phyloP scores from a whole-genome alignment of 208 protist genomes.

The Trypanosomatidae sp. region DNA sequence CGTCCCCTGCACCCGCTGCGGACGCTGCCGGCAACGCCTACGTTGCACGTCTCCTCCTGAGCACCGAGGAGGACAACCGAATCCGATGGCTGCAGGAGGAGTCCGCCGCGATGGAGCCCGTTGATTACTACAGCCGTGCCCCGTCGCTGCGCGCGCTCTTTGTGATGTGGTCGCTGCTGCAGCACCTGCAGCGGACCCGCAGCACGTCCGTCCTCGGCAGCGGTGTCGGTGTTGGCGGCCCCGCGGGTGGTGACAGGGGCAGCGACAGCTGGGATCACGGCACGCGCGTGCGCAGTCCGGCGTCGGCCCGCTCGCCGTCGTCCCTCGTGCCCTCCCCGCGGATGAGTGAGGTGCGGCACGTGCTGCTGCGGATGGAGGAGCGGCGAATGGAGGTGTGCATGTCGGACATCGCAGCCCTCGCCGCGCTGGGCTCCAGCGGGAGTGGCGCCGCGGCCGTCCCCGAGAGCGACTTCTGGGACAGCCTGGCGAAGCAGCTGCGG shows the following conservation, averaged over 20 bases:
- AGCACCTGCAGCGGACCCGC: constrained; percentile 17
- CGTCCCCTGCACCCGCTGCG: not conserved
- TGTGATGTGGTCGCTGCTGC: constrained; percentile 45
- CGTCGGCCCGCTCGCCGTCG: constrained; percentile 7
- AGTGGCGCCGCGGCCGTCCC: constrained; percentile 9
- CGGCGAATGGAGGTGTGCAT: constrained; percentile 28
- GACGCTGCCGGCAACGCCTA: constrained; percentile 1
- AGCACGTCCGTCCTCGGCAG: not conserved
- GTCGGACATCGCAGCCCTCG: constrained; percentile 30
- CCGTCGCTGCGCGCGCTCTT: constrained; percentile 74
- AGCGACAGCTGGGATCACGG: too few species aligned
- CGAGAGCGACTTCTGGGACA: constrained; percentile 20
- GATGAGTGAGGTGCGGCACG: constrained; percentile 30
- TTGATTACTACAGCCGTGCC: constrained; percentile 52
- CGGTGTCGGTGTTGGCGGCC: not conserved
- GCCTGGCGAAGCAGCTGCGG: constrained; percentile 8
- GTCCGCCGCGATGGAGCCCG: constrained; percentile 24
- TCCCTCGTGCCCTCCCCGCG: constrained; percentile 16
- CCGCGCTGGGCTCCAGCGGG: constrained; percentile 14
- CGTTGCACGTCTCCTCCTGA: constrained; percentile 55
- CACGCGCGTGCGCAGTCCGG: constrained; percentile 7
- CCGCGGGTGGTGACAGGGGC: not conserved
- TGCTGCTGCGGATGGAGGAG: constrained; percentile 50
- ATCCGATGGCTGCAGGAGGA: constrained; percentile 80
- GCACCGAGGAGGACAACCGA: constrained; percentile 69